Evolutionary conservation across 2,329 filamentous ascomycete genomes (phyloP), one percentile per base, ranked within the genome.

Genomic region (Trichoderma atrobrunneum): DNA sequence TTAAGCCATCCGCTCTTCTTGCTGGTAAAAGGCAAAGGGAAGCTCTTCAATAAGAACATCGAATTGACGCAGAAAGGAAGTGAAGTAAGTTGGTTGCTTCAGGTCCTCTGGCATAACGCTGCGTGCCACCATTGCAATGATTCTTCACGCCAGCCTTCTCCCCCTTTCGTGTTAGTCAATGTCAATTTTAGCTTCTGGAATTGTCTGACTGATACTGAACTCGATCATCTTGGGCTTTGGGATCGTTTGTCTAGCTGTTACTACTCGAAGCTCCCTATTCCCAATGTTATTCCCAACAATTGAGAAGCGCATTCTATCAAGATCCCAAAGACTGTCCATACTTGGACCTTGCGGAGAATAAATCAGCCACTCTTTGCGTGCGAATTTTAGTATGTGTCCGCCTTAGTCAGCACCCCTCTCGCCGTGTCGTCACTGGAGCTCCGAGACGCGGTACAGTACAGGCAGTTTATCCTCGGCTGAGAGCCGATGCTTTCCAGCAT

Each of bases 401-500:
- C 48, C 48, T 54, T 54, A 54, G 48, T 54, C n/a, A 48, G 30
- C 54, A 32, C 70, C 70, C 61, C 61, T 60, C 70, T 48, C 51
- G 21, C 51, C 34, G 56, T 57, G 59, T 72, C 56, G 71, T 72
- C 63, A 72, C 60, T n/a, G 11, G 32, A 21, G 24, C 18, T 36
- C 61, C n/a, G 28, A 48, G 34, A 21, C n/a, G 6, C 6, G 36
- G 36, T 39, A 39, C 36, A 16, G 36, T 14, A 36, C 34, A 18
- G 51, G 39, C 57, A 61, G 66, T 69, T 62, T 72, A 72, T 72
- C 78, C 77, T 79, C 78, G 78, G 78, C 70, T 74, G 65, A 74
- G 71, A 78, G 78, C 78, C 78, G 78, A 79, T 61, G 77, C 74
- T 79, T 79, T 78, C 78, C 78, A 77, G 70, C 65, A 34, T 24